Percentiles rank a stretch among this genome's conserved stretches.
Conservation (phyloP, 306 rosid species). For the Calophaca sinica region DNA sequence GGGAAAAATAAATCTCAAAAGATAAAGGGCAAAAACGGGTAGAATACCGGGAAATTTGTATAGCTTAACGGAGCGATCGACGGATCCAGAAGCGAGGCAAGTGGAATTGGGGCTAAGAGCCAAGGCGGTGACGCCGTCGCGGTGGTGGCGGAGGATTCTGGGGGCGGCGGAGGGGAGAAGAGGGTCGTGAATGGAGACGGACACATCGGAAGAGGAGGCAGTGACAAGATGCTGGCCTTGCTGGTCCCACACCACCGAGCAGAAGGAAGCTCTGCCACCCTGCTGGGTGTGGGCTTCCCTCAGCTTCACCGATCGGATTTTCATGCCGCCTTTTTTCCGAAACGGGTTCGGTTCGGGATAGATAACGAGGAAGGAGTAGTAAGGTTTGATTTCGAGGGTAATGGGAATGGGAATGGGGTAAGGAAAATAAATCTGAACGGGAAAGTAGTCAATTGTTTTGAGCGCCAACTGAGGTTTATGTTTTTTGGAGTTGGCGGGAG, state of each 20-base stretch:
- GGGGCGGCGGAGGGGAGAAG: slow-evolving; percentile 70
- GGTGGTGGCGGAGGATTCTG: slow-evolving; percentile 84
- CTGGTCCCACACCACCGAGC: slow-evolving; percentile 92
- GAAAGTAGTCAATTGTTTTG: neutral
- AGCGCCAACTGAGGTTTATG: slow-evolving; percentile 46
- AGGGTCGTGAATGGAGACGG: slow-evolving; percentile 79
- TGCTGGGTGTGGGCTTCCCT: slow-evolving; percentile 90
- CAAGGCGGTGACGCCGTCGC: slow-evolving; percentile 89
- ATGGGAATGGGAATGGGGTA: neutral
- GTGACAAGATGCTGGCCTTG: slow-evolving; percentile 75
- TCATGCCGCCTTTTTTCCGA: slow-evolving; percentile 56
- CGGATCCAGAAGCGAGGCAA: slow-evolving; percentile 94
- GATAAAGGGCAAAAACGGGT: neutral
- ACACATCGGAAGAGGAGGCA: slow-evolving; percentile 72
- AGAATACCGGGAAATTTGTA: slow-evolving; percentile 88
- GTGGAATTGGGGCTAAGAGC: slow-evolving; percentile 95
- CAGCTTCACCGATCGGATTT: slow-evolving; percentile 82
- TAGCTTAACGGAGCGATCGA: slow-evolving; percentile 93
- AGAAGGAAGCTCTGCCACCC: slow-evolving; percentile 69
- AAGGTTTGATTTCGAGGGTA: neutral
- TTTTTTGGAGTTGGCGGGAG: slow-evolving; percentile 47
- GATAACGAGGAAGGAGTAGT: neutral
- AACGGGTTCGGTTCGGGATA: neutral
- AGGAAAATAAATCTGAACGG: slow-evolving; percentile 12
- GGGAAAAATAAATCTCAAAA: neutral